These are phyloP conservation scores for Sambucus nigra DNA, from an alignment of 129 eudicot species.

Conservation along the genomic window DNA sequence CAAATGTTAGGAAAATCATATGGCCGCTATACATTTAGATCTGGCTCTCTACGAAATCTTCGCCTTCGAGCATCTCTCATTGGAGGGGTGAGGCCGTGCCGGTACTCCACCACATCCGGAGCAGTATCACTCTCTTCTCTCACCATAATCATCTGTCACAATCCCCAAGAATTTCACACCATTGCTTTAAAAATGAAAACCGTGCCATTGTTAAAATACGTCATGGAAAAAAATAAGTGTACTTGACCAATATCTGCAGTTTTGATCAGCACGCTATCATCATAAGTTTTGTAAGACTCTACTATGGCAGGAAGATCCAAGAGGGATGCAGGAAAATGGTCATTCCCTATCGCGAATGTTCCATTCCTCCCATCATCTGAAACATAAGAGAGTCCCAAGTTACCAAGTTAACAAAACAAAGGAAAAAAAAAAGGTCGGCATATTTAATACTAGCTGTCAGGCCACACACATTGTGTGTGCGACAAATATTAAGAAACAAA, in stretches of 20 bases:
- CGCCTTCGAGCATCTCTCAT: slow-evolving; percentile 89
- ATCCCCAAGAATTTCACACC: slow-evolving; percentile 11
- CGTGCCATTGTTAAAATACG: neutral
- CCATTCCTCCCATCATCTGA: slow-evolving; percentile 86
- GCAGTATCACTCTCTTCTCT: slow-evolving; percentile 57
- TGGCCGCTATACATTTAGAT: slow-evolving; percentile 48
- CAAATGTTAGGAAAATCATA: neutral
- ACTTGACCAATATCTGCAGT: slow-evolving; percentile 89
- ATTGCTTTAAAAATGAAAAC: slow-evolving; percentile 1
- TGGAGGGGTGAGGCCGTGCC: slow-evolving; percentile 88
- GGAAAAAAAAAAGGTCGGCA: too few relatives aligned
- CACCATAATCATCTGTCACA: slow-evolving; percentile 61
- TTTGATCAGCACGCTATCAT: slow-evolving; percentile 71
- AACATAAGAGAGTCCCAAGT: neutral
- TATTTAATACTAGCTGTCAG: too few relatives aligned
- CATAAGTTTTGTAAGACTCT: slow-evolving; percentile 82
- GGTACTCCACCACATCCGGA: slow-evolving; percentile 63
- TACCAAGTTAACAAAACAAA: neutral
- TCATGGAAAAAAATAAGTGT: slow-evolving; percentile 6
- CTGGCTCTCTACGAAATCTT: slow-evolving; percentile 91
- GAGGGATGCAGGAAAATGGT: slow-evolving; percentile 65
- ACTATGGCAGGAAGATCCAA: slow-evolving; percentile 69
- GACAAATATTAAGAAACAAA: neutral
- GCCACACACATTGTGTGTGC: too few relatives aligned
- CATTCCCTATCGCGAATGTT: slow-evolving; percentile 54